A percentile compares a stretch with the other conserved stretches of the same genome.
phyloP scores from a whole-genome alignment of 192 early-diverging fungal genomes.

The Pilaira anomala region DNA sequence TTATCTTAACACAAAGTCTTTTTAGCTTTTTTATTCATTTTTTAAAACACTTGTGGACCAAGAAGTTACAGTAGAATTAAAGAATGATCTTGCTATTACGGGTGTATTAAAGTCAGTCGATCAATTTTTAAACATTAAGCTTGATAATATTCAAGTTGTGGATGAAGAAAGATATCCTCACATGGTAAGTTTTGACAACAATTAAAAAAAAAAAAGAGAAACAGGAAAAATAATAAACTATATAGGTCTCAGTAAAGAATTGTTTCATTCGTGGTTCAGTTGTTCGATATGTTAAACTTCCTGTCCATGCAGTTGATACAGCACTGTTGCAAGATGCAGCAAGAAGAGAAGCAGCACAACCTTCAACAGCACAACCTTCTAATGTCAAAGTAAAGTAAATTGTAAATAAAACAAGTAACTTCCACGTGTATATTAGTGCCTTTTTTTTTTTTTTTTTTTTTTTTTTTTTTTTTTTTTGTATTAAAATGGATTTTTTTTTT shows the following conservation, averaged over 20 bases:
- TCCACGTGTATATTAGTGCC: conserved; percentile 1
- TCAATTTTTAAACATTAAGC: conserved; percentile 98
- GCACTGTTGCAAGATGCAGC: conserved; percentile 96
- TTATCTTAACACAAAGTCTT: no score
- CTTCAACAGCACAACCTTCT: conserved; percentile 41
- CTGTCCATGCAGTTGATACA: conserved; percentile 86
- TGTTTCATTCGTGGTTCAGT: conserved; percentile 99
- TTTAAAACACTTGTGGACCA: conserved; percentile 99
- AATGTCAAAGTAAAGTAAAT: conserved; percentile 41
- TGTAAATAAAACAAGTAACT: not conserved
- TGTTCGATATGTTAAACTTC: conserved; percentile 93
- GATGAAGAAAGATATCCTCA: conserved; percentile 91
- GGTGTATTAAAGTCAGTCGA: conserved; percentile 96
- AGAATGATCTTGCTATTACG: conserved; percentile 93
- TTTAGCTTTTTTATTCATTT: conserved; percentile 97
- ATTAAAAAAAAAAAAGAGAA: conserved; percentile 8
- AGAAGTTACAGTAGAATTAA: conserved; percentile 94
- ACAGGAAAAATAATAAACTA: not conserved
- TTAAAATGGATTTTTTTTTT: not conserved
- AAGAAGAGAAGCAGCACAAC: conserved; percentile 80
- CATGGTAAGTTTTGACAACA: conserved; percentile 64
- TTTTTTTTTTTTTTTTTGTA: not conserved
- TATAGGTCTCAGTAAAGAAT: conserved; percentile 91
- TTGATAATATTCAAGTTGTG: conserved; percentile 86
- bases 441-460: conserved; percentile 2